Base-by-base conservation (phyloP, 768 basidiomycete genomes). In the Suillus americanus region DNA sequence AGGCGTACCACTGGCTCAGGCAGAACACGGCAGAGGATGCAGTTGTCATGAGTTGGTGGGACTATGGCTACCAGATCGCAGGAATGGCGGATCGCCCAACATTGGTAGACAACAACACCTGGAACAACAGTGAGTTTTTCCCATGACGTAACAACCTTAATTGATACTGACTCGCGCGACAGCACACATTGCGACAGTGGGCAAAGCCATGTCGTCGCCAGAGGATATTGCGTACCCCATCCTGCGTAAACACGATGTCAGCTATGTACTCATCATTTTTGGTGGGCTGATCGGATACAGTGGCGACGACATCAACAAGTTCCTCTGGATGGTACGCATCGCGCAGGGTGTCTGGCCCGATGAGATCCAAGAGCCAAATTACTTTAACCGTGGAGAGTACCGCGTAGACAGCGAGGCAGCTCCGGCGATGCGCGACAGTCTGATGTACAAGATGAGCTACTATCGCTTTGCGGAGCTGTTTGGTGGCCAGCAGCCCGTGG, bases 381-480 rank as follows among this genome's bases (percentile, higher is more conserved):
- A 92, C 81, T 99, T 99, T 79, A 99, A 91, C 0, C 80, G 90
- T 16, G 97, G 97, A 53, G 97, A 99, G 74, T 99, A 99, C 79
- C 88, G 89, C 64, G 83, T 99, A 48, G 97, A 98, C 72, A 93
- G 92, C 33, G 79, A 80, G 55, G 97, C 97, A 56, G 87, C 91
- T 0, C 79, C 85, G 1, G 79, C 95, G 14, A 99, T 99, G 97
- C 92, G 83, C 80, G 90, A 97, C 73, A 93, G 94, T 72, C 80
- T 99, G 79, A 97, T 99, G 97, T 99, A 99, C 80, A 99, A 99
- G 83, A 95, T 98, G 95, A 92, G 91, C 18, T 99, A 97, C 76
- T 98, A 97, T 74, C 86, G 95, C 88, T 99, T 96, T 80, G 79
- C 86, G 60, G 95, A 97, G 68, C 80, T 99, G 66, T 99, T 89